Base-by-base conservation (phyloP, 441 rosid species). In the Arabidopsis hybrid region DNA sequence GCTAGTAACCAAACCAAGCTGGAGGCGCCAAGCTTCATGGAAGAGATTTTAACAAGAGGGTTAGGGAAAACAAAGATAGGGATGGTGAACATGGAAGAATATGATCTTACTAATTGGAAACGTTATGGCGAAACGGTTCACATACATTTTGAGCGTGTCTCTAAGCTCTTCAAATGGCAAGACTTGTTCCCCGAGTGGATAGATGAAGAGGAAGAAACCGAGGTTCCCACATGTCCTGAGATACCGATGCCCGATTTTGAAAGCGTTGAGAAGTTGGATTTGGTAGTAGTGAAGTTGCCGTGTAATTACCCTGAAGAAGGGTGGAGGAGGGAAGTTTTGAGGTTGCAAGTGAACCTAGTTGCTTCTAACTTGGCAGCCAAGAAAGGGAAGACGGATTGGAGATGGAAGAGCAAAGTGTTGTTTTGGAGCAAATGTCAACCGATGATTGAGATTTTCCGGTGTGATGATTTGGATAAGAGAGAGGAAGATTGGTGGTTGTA, bases 161-260 rank as follows among this genome's bases (percentile, higher is more conserved):
- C 96, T 1, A 74, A 87, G 50, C 53, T 81, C 13, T 90, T 92
- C 59, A 77, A 83, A 72, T 95, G 98, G 98, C 78, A 80, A 58
- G 87, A 92, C 67, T 74, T 95, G 64, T 95, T 92, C 74, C 99
- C 98, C 0, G 98, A 95, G 69, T 95, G 97, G 99, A 95, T 95
- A 26, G 98, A 95, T 17, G 97, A 95, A 81, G 98, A 95, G 60
- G 99, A 92, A 80, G 93, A 91, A 14, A 76, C 69, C 0, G 89
- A 89, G 4, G 88, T 81, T 8, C 85, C 91, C 0, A 38, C 82
- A 12, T 95, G 97, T 62, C 98, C 97, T 0, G 95, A 92, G 74
- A 82, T 95, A 45, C 95, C 99, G 4, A 91, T 91, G 93, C 96
- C 97, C 0, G 84, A 87, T 63, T 83, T 85, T 47, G 75, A 69